A percentile compares a stretch with the other conserved stretches of the same genome.
Conservation (phyloP, 108 stramenopile species). For the Nannochloropsis gaditana region DNA sequence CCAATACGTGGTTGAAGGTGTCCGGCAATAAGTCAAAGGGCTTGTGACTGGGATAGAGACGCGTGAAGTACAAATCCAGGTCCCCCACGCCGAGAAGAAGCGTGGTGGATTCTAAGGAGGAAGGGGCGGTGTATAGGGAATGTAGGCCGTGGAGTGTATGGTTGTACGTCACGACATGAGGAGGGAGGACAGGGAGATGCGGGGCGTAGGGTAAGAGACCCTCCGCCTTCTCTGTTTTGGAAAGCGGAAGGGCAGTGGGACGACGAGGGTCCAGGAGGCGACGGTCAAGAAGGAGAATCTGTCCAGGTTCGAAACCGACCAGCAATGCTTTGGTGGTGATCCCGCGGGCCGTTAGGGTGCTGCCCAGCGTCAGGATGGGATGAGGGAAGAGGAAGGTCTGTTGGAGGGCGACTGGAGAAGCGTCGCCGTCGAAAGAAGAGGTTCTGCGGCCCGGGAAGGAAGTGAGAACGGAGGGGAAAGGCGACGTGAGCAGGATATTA, state of each 20-base stretch:
- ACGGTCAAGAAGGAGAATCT: constrained; percentile 63
- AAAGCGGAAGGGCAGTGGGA: constrained; percentile 62
- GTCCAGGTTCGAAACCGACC: constrained; percentile 62
- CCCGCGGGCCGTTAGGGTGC: constrained; percentile 73
- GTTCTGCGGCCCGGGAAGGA: not conserved
- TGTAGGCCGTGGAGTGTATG: constrained; percentile 21
- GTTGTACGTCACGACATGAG: constrained; percentile 43
- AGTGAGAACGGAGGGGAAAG: not conserved
- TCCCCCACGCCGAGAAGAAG: constrained; percentile 46
- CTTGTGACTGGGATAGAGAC: constrained; percentile 48
- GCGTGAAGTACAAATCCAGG: constrained; percentile 46
- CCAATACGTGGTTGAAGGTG: constrained; percentile 54
- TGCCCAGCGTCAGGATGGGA: constrained; percentile 72
- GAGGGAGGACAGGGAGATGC: constrained; percentile 43
- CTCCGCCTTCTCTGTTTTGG: constrained; percentile 53
- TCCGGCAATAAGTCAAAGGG: constrained; percentile 54
- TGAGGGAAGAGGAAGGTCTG: constrained; percentile 72
- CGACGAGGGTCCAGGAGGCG: constrained; percentile 81
- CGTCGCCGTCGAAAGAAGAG: not conserved
- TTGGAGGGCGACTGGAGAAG: constrained; percentile 71
- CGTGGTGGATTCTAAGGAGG: constrained; percentile 51
- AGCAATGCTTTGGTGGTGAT: constrained; percentile 77
- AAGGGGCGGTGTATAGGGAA: constrained; percentile 35
- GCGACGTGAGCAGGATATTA: not conserved
- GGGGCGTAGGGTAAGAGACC: constrained; percentile 52